Evolutionary conservation across 2,329 filamentous ascomycete species (phyloP).

Genomic region (Leptographium galeiforme): DNA sequence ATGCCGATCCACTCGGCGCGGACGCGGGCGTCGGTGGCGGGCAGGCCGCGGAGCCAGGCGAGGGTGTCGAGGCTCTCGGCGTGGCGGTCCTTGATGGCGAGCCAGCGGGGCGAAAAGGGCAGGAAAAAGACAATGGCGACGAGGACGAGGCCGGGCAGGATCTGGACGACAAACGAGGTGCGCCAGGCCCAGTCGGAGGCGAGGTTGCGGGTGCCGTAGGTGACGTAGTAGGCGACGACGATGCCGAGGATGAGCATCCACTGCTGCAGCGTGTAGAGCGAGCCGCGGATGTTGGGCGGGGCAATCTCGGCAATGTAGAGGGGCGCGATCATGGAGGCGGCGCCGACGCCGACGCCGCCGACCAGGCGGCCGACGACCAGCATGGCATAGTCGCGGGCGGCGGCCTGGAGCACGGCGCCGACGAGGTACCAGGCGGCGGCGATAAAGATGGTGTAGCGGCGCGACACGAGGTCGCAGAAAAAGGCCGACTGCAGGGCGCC

Average conservation of each 20-base stretch:
- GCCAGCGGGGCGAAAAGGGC: conserved; percentile 44
- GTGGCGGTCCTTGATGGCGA: conserved; percentile 22
- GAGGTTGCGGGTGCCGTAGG: no score
- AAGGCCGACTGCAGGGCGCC: no score
- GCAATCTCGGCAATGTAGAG: conserved; percentile 79
- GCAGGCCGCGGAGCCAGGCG: conserved; percentile 7
- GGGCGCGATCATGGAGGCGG: conserved; percentile 61
- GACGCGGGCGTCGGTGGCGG: neutral
- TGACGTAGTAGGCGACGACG: no score
- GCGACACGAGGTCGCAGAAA: no score
- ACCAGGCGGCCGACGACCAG: conserved; percentile 58
- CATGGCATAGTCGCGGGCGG: conserved; percentile 37
- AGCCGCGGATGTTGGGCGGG: conserved; percentile 58
- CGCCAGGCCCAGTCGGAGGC: conserved; percentile 13
- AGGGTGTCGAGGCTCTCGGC: conserved; percentile 9
- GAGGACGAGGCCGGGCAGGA: conserved; percentile 35
- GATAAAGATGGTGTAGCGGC: no score
- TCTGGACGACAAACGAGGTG: conserved; percentile 29
- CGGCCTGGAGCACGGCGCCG: conserved; percentile 52
- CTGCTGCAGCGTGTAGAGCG: no score
- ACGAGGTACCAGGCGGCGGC: conserved; percentile 10
- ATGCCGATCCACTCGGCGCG: neutral
- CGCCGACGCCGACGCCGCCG: conserved; percentile 59
- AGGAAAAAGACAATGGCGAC: conserved; percentile 39
- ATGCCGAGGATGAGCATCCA: no score